Base-by-base conservation (phyloP, 2,329 filamentous ascomycete genomes). In the Aspergillus oerlinghausenensis region DNA sequence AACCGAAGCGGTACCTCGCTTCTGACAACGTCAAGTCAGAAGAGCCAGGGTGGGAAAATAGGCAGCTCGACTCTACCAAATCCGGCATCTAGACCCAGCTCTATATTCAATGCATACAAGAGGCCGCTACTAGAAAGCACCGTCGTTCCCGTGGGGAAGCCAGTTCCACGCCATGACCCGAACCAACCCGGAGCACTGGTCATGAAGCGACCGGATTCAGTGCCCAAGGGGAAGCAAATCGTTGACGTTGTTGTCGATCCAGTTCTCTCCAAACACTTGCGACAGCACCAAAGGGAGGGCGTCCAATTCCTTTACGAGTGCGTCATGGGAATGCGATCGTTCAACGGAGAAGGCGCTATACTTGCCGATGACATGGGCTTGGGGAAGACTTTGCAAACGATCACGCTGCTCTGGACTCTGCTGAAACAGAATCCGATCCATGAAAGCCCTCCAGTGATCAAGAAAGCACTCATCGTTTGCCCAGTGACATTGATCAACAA, bases 341-440 rank as follows among this genome's bases (percentile, higher is more conserved):
- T 82, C 59, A 83, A 83, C 63, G 87, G 87, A 1, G 82, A 87
- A 70, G 87, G 87, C 25, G 87, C 86, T 3, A 85, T 90, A 57
- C 75, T 90, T 50, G 88, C 88, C 1, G 88, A 90, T 67, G 88
- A 90, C 63, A 90, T 90, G 88, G 88, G 88, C 0, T 71, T 90
- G 1, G 88, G 88, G 21, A 90, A 90, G 73, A 89, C 88, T 0
- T 68, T 90, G 35, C 87, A 90, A 65, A 89, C 87, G 0, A 90
- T 90, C 65, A 78, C 87, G 3, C 72, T 90, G 49, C 67, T 90
- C 11, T 90, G 87, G 87, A 90, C 87, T 1, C 70, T 90, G 35
- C 72, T 90, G 59, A 89, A 89, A 69, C 87, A 90, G 65, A 89
- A 87, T 65, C 86, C 87, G 0, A 78, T 88, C 5, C 78, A 84